These are phyloP conservation scores for Musa itinerans DNA, from an alignment of 176 grass and related monocot genomes.

Conservation along the genomic window DNA sequence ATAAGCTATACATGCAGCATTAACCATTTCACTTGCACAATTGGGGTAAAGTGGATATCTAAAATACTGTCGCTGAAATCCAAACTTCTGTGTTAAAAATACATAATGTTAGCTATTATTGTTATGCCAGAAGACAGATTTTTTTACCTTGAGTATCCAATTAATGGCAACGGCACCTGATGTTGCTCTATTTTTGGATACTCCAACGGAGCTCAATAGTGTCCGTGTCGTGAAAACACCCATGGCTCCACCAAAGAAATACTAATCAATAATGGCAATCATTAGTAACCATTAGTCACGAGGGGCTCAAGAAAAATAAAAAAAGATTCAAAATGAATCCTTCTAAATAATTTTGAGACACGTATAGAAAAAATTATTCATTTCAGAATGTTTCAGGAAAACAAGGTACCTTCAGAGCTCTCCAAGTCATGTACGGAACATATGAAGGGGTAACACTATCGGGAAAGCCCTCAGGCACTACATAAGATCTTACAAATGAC, in stretches of 20 bases:
- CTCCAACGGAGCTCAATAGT: slow-evolving; percentile 85
- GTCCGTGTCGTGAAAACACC: slow-evolving; percentile 93
- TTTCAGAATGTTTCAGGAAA: neutral
- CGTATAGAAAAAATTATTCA: neutral
- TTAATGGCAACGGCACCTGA: slow-evolving; percentile 97
- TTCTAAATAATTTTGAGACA: neutral
- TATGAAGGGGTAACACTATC: slow-evolving; percentile 94
- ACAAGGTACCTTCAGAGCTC: slow-evolving; percentile 83
- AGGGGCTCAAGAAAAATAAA: slow-evolving; percentile 5
- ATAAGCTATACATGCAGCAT: no score
- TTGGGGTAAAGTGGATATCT: no score
- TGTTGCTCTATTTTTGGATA: slow-evolving; percentile 77
- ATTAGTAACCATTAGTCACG: neutral
- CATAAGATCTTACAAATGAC: slow-evolving; percentile 89
- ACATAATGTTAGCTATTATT: no score
- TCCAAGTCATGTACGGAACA: slow-evolving; percentile 96
- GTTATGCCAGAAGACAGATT: neutral
- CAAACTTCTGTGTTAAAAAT: no score
- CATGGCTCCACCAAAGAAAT: slow-evolving; percentile 99
- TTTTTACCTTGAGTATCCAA: slow-evolving; percentile 96
- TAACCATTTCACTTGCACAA: no score
- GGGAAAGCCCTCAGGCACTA: slow-evolving; percentile 97
- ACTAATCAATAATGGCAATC: slow-evolving; percentile 29
- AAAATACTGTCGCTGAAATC: no score
- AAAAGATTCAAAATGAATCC: neutral